Percentiles rank a stretch among this genome's conserved stretches.
These are phyloP conservation scores for Allomyces macrogynus DNA, from an alignment of 192 early-diverging fungal genomes.

Conservation along the genomic window DNA sequence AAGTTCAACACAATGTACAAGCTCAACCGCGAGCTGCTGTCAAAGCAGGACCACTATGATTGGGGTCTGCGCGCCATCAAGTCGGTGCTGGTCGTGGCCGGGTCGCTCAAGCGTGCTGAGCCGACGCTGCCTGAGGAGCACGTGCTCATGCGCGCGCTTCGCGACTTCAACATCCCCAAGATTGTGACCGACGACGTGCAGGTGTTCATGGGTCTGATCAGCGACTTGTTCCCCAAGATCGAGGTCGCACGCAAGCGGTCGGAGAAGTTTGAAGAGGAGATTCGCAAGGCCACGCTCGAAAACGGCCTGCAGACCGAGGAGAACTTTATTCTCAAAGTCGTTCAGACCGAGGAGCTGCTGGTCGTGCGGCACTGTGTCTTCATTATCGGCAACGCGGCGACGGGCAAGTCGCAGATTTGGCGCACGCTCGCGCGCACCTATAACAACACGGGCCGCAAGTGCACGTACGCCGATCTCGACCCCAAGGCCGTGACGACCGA, in stretches of 20 bases:
- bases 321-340: slow-evolving; percentile 85
- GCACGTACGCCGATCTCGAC: slow-evolving; percentile 82
- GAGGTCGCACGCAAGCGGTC: slow-evolving; percentile 58
- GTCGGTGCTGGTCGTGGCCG: slow-evolving; percentile 95
- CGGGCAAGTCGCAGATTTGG: slow-evolving; percentile 87
- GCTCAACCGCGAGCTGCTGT: slow-evolving; percentile 81
- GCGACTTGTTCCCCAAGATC: slow-evolving; percentile 86
- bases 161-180: slow-evolving; percentile 94
- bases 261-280: slow-evolving; percentile 45
- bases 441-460: slow-evolving; percentile 68
- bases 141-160: slow-evolving; percentile 85
- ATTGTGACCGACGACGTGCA: slow-evolving; percentile 87
- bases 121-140: slow-evolving; percentile 61
- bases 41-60: slow-evolving; percentile 93
- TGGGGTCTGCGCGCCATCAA: slow-evolving; percentile 97
- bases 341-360: slow-evolving; percentile 96
- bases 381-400: slow-evolving; percentile 96
- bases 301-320: slow-evolving; percentile 51
- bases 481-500: slow-evolving; percentile 97
- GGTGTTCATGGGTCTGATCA: slow-evolving; percentile 62
- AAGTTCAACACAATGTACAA: slow-evolving; percentile 96
- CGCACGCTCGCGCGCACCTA: slow-evolving; percentile 79
- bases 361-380: slow-evolving; percentile 95
- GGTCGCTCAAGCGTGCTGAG: slow-evolving; percentile 76
- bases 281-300: slow-evolving; percentile 54